Conservation (phyloP, 1,139 yeast species). For the Magnusiomyces fungicola region DNA sequence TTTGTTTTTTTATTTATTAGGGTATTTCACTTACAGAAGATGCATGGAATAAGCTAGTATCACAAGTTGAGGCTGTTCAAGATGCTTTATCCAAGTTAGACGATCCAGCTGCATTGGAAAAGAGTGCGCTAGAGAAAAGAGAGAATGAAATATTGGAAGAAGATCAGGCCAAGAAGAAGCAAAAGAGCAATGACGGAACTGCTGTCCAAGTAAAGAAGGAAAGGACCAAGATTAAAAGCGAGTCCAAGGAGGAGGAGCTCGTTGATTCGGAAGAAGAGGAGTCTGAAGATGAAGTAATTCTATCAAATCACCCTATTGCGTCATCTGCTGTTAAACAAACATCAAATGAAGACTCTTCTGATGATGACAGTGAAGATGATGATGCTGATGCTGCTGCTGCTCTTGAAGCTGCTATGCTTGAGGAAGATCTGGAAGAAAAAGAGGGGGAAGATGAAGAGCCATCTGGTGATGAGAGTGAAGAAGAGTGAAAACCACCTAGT, state of each 20-base stretch:
- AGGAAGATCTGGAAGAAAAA: too few species aligned
- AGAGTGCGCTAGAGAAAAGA: not conserved
- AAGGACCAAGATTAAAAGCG: conserved; percentile 1
- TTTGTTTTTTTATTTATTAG: conserved; percentile 18
- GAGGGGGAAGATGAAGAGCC: not conserved
- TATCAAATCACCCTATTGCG: not conserved
- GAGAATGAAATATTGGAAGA: conserved; percentile 1
- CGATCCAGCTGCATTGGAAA: not conserved
- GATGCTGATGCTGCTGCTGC: conserved; percentile 2
- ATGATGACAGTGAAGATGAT: not conserved
- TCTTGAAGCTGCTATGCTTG: conserved; percentile 4
- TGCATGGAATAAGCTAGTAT: conserved; percentile 52
- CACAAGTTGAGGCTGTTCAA: conserved; percentile 47
- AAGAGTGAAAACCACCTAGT: too few species aligned
- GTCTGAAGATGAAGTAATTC: not conserved
- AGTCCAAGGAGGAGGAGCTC: not conserved
- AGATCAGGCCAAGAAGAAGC: conserved; percentile 2
- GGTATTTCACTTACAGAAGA: conserved; percentile 76
- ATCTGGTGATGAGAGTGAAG: not conserved
- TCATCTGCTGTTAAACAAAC: not conserved
- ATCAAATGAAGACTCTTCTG: not conserved
- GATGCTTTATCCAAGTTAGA: conserved; percentile 43
- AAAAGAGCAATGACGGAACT: conserved; percentile 3
- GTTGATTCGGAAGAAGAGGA: conserved; percentile 1
- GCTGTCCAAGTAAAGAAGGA: conserved; percentile 7